These are phyloP conservation scores for Cercospora zeina DNA, from an alignment of 2,329 filamentous ascomycete species.

Conservation along the genomic window DNA sequence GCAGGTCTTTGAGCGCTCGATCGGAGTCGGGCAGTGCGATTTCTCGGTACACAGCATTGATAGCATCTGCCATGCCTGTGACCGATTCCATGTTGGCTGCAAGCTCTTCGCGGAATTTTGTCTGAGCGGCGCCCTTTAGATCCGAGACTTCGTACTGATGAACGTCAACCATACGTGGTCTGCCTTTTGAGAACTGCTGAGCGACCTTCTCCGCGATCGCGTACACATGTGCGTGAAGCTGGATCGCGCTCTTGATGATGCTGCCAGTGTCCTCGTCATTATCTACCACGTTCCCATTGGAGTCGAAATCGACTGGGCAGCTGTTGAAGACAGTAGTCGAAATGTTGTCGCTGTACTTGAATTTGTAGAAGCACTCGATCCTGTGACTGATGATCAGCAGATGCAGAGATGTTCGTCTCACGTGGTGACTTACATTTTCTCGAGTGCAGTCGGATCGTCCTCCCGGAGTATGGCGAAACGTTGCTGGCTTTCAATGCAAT, in stretches of 20 bases:
- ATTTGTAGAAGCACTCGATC: constrained; percentile 1
- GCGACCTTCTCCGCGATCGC: constrained; percentile 1
- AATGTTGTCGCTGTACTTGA: not conserved
- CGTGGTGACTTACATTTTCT: not conserved
- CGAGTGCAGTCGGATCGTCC: not conserved
- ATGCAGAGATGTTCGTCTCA: not conserved
- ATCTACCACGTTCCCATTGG: no score
- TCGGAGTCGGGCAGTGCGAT: not conserved
- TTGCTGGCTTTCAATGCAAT: not conserved
- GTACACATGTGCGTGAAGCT: not conserved
- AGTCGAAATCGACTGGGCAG: no score
- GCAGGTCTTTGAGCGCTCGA: not conserved
- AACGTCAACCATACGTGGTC: not conserved
- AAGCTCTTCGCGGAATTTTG: not conserved
- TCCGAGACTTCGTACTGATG: not conserved
- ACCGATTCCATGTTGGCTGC: not conserved
- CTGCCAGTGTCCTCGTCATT: not conserved
- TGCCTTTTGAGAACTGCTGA: no score
- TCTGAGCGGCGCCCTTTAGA: not conserved
- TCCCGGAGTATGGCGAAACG: not conserved
- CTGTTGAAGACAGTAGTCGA: not conserved
- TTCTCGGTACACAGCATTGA: not conserved
- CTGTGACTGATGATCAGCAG: not conserved
- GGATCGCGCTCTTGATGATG: not conserved
- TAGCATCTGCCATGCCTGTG: not conserved